phyloP scores from a whole-genome alignment of 2,329 filamentous ascomycete genomes.

The Fusarium proliferatum region DNA sequence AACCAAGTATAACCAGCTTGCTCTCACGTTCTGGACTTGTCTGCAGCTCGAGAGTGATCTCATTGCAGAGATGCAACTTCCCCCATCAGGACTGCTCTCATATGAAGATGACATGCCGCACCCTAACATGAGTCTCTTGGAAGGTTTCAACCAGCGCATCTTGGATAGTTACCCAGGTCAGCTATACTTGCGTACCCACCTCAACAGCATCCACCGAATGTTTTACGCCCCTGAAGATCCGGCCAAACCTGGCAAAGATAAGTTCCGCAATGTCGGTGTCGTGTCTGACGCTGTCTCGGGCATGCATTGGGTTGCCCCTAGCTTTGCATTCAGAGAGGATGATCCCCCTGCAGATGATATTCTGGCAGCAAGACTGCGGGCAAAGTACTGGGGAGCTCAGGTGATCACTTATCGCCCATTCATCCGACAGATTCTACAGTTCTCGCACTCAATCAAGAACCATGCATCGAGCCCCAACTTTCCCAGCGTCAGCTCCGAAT shows the following conservation, averaged over 20 bases:
- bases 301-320: slow-evolving; percentile 60
- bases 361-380: slow-evolving; percentile 83
- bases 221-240: slow-evolving; percentile 62
- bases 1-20: slow-evolving; percentile 67
- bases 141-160: slow-evolving; percentile 59
- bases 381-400: slow-evolving; percentile 93
- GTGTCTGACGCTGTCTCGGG: slow-evolving; percentile 57
- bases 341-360: slow-evolving; percentile 81
- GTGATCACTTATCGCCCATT: slow-evolving; percentile 91
- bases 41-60: slow-evolving; percentile 95
- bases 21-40: slow-evolving; percentile 92
- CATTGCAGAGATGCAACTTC: slow-evolving; percentile 81
- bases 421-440: slow-evolving; percentile 66
- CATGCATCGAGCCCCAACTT: slow-evolving; percentile 50
- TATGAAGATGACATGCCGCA: slow-evolving; percentile 74
- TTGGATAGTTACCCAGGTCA: slow-evolving; percentile 71
- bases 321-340: slow-evolving; percentile 69
- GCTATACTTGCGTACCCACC: slow-evolving; percentile 70
- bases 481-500: slow-evolving; percentile 49
- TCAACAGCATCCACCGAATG: slow-evolving; percentile 71
- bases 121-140: slow-evolving; percentile 64
- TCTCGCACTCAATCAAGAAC: slow-evolving; percentile 53
- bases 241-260: slow-evolving; percentile 48
- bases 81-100: slow-evolving; percentile 69
- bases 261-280: slow-evolving; percentile 60